Evolutionary conservation across 257 asterid species (phyloP).

Genomic region (Solanum dulcamara): DNA sequence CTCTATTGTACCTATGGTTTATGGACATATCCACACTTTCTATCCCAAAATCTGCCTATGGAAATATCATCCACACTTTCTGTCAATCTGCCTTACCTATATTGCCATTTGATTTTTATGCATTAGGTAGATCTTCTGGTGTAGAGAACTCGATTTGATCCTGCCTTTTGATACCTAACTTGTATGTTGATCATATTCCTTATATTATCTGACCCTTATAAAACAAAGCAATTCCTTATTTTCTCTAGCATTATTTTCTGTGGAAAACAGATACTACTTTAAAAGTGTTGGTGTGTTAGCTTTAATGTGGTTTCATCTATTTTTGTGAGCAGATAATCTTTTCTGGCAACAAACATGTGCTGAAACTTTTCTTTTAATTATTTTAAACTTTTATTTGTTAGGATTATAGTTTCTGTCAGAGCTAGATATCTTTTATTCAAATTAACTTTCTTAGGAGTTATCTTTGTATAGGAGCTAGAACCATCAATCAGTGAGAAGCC

Average conservation of each 20-base stretch:
- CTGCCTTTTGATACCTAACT: not conserved
- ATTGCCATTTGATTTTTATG: not conserved
- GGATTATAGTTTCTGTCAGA: not conserved
- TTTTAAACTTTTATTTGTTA: not conserved
- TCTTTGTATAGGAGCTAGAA: not conserved
- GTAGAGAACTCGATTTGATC: not conserved
- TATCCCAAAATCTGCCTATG: not conserved
- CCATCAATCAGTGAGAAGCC: not conserved
- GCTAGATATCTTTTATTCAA: not conserved
- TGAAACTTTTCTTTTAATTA: not conserved
- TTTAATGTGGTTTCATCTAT: not conserved
- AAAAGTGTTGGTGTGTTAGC: not conserved
- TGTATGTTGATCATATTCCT: not conserved
- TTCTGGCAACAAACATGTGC: not conserved
- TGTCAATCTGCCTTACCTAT: not conserved
- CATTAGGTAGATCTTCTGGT: not conserved
- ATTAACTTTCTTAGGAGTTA: not conserved
- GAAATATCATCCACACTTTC: not conserved
- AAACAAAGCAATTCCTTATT: not conserved
- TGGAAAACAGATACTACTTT: not conserved
- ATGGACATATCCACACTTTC: not conserved
- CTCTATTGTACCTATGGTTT: not conserved
- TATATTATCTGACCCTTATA: not conserved
- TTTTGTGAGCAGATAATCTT: not conserved
- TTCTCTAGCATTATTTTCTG: not conserved